phyloP scores from a whole-genome alignment of 2,329 filamentous ascomycete genomes.

The Cytospora piceicola region DNA sequence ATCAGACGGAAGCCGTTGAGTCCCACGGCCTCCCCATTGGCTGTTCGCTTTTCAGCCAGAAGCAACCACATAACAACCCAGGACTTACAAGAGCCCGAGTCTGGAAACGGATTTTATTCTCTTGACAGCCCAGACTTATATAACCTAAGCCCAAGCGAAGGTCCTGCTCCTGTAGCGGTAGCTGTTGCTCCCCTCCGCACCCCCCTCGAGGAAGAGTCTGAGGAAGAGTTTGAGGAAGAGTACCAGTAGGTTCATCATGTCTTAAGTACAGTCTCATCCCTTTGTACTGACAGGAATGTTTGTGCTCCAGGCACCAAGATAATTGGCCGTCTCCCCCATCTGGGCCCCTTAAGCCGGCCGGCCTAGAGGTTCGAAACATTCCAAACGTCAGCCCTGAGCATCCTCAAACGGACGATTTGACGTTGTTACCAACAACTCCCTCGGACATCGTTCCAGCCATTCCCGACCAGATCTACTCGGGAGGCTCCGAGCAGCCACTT shows the following conservation, averaged over 20 bases:
- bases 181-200: slow-evolving; percentile 24
- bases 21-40: slow-evolving; percentile 55
- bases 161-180: slow-evolving; percentile 24
- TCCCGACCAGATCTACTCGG: slow-evolving; percentile 31
- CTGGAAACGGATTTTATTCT: slow-evolving; percentile 59
- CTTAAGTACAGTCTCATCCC: neutral
- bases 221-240: slow-evolving; percentile 16
- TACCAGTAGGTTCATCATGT: slow-evolving; percentile 24
- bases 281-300: slow-evolving; percentile 34
- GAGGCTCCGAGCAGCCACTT: slow-evolving; percentile 37
- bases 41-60: slow-evolving; percentile 52
- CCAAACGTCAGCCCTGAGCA: slow-evolving; percentile 47
- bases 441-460: slow-evolving; percentile 46
- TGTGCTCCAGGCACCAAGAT: slow-evolving; percentile 26
- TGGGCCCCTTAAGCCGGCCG: slow-evolving; percentile 33
- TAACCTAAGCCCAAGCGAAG: slow-evolving; percentile 51
- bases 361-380: slow-evolving; percentile 43
- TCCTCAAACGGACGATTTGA: slow-evolving; percentile 47
- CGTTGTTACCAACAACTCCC: slow-evolving; percentile 47
- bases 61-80: slow-evolving; percentile 43
- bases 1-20: slow-evolving; percentile 67
- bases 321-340: slow-evolving; percentile 31
- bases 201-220: slow-evolving; percentile 20
- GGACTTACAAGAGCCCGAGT: slow-evolving; percentile 48
- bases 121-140: slow-evolving; percentile 66